Base-by-base conservation (phyloP, 2,329 filamentous ascomycete genomes). In the Diatrype stigma region DNA sequence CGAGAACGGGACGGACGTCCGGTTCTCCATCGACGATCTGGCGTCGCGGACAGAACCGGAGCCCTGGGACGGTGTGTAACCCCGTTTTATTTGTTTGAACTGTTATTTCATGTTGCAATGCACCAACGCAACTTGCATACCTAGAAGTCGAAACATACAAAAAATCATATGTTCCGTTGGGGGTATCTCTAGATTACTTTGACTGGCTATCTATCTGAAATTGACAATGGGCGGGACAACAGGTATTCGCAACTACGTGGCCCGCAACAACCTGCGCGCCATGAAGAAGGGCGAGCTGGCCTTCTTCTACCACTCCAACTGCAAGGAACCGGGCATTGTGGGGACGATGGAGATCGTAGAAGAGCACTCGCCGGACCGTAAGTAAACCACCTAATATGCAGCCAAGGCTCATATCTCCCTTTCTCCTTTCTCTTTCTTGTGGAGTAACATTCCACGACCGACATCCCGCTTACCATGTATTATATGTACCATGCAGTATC, bases 271-370 rank as follows among this genome's bases (percentile, higher is more conserved):
- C 66, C 85, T 99, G 72, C 83, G 89, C 28, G 82, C 84, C 8
- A 99, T 99, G 94, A 91, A 89, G 61, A 84, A 85, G 50, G 92
- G 92, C 47, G 94, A 99, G 65, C 77, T 92, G 30, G 92, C 91
- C 23, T 97, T 99, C 73, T 97, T 99, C 73, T 97, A 97, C 67
- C 93, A 96, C 70, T 96, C 89, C 45, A 96, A 94, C 63, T 94
- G 89, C 71, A 96, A 95, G 67, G 81, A 86, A 22, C 91, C 92
- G 0, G 93, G 89, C 2, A 90, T 97, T 45, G 90, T 86, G 1
- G 92, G 92, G 2, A 82, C 86, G 17, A 92, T 96, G 87, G 88
- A 94, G 63, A 88, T 99, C 56, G 91, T 95, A 16, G 79, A 82
- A 57, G 92, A 96, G 65, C 87, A 90, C 58, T 86, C 86, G 2